Conservation (phyloP, 805 yeast genomes). For the Cyberlindnera sargentensis region DNA sequence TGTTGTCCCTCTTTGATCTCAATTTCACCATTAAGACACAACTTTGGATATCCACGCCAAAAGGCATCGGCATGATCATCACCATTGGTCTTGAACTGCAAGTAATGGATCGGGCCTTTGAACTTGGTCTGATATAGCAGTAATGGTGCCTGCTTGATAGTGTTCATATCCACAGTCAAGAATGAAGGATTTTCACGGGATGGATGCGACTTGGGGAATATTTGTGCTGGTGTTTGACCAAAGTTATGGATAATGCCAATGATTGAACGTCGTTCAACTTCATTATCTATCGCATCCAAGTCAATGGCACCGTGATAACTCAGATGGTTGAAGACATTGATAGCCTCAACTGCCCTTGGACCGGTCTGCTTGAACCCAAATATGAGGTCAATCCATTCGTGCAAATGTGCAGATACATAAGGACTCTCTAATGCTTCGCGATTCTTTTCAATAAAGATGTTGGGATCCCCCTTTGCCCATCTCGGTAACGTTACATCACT, state of each 20-base stretch:
- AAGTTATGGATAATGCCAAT: constrained; percentile 85
- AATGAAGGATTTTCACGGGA: constrained; percentile 31
- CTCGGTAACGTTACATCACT: constrained; percentile 67
- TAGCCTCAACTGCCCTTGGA: constrained; percentile 50
- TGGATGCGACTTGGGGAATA: constrained; percentile 67
- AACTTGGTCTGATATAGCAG: constrained; percentile 37
- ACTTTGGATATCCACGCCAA: constrained; percentile 46
- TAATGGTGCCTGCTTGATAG: constrained; percentile 29
- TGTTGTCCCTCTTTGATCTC: constrained; percentile 19
- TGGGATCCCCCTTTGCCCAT: constrained; percentile 80
- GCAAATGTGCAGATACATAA: constrained; percentile 67
- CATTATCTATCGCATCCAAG: constrained; percentile 66
- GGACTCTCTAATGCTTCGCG: constrained; percentile 81
- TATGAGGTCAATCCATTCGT: constrained; percentile 79
- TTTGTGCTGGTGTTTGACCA: constrained; percentile 81
- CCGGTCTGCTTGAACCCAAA: constrained; percentile 83
- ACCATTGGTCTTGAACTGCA: constrained; percentile 37
- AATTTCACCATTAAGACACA: constrained; percentile 21
- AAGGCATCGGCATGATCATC: constrained; percentile 25
- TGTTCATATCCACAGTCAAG: constrained; percentile 29
- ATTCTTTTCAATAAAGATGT: constrained; percentile 64
- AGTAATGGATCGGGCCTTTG: constrained; percentile 32
- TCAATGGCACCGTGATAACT: constrained; percentile 83
- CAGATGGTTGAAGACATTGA: constrained; percentile 77
- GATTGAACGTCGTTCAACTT: constrained; percentile 64